These are phyloP conservation scores for Fistulina hepatica DNA, from an alignment of 1,284 basidiomycete species.

Conservation along the genomic window DNA sequence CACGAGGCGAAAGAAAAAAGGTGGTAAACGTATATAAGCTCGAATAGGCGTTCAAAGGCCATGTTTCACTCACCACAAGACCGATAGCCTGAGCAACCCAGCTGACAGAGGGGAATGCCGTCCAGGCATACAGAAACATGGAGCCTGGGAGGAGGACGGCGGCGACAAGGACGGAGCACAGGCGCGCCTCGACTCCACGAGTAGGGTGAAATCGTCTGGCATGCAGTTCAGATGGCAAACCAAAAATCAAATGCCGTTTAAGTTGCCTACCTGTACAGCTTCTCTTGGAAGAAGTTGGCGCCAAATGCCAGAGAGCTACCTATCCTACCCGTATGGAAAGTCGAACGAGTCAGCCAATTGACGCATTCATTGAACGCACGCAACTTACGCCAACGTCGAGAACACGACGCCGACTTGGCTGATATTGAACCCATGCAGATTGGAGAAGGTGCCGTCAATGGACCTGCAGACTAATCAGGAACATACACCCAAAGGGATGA, in stretches of 20 bases:
- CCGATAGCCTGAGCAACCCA: slow-evolving; percentile 51
- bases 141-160: slow-evolving; percentile 51
- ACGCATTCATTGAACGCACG: slow-evolving; percentile 2
- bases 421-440: slow-evolving; percentile 55
- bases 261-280: slow-evolving; percentile 14
- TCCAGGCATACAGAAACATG: slow-evolving; percentile 62
- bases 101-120: slow-evolving; percentile 36
- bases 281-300: slow-evolving; percentile 53
- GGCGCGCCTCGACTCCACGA: slow-evolving; percentile 61
- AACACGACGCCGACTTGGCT: slow-evolving; percentile 58
- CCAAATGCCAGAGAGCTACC: slow-evolving; percentile 49
- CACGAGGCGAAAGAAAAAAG: slow-evolving; percentile 1
- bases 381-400: slow-evolving; percentile 24
- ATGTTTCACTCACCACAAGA: slow-evolving; percentile 32
- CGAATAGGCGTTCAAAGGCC: neutral
- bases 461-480: slow-evolving; percentile 24
- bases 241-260: neutral
- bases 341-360: neutral
- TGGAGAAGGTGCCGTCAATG: slow-evolving; percentile 43
- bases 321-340: slow-evolving; percentile 30
- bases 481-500: neutral
- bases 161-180: slow-evolving; percentile 58
- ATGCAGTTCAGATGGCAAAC: slow-evolving; percentile 7
- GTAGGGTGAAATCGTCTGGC: slow-evolving; percentile 40
- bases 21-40: neutral